Conservation (phyloP, 2,329 filamentous ascomycete species). For the Cercospora beticola region DNA sequence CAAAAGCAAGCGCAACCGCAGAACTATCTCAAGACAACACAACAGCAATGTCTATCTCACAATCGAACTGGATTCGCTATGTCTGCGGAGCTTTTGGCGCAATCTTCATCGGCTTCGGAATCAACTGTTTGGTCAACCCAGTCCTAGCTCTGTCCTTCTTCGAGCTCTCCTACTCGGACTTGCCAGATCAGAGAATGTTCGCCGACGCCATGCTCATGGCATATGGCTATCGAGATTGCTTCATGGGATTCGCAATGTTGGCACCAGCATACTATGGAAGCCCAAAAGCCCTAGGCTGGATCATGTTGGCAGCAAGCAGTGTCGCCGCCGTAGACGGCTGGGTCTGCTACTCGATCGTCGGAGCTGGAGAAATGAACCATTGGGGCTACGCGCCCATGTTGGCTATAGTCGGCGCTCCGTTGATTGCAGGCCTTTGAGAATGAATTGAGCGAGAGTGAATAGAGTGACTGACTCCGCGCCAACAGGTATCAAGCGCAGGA, state of each 20-base stretch:
- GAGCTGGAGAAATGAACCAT: constrained; percentile 6
- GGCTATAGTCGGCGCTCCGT: neutral
- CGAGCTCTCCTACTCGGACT: constrained; percentile 4
- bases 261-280: constrained; percentile 3
- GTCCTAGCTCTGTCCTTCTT: constrained; percentile 8
- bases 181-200: constrained; percentile 4
- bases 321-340: constrained; percentile 2
- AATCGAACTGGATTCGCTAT: constrained; percentile 4
- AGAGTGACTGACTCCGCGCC: neutral
- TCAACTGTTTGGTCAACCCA: constrained; percentile 6
- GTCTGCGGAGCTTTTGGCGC: constrained; percentile 3
- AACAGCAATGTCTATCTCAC: constrained; percentile 9
- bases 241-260: constrained; percentile 4
- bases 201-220: constrained; percentile 5
- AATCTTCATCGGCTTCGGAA: constrained; percentile 13
- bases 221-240: constrained; percentile 8
- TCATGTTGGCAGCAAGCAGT: constrained; percentile 8
- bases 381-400: constrained; percentile 12
- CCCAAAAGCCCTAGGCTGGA: constrained; percentile 2
- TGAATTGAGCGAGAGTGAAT: neutral
- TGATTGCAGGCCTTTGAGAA: neutral
- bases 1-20: neutral
- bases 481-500: neutral
- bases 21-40: neutral
- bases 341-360: constrained; percentile 1